Percentiles rank a stretch among this genome's conserved stretches.
phyloP scores from a whole-genome alignment of 1,139 yeast genomes.

The Candida tetrigidarum region DNA sequence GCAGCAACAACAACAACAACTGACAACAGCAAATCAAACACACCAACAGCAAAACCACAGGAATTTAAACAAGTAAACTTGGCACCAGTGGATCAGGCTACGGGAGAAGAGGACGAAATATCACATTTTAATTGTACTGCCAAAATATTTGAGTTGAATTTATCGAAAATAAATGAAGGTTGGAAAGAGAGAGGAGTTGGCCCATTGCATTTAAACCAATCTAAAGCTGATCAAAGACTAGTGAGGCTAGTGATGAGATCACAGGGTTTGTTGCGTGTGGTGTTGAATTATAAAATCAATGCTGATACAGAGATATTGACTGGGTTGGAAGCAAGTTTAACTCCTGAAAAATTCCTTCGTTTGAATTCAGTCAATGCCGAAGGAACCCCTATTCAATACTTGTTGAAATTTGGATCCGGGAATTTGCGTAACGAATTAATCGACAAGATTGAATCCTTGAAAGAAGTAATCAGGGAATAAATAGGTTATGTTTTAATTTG shows the following conservation, averaged over 20 bases:
- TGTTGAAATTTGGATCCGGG: constrained; percentile 70
- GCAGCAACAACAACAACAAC: no score
- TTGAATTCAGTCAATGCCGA: constrained; percentile 54
- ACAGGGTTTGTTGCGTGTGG: constrained; percentile 81
- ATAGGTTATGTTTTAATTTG: not conserved
- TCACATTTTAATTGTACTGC: constrained; percentile 73
- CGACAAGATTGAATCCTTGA: constrained; percentile 52
- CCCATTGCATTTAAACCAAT: constrained; percentile 74
- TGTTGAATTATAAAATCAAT: constrained; percentile 73
- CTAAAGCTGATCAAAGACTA: constrained; percentile 33
- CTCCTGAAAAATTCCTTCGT: constrained; percentile 80
- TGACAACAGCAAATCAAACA: constrained; percentile 20
- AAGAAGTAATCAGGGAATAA: constrained; percentile 17
- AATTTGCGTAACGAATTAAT: constrained; percentile 63
- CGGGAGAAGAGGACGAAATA: constrained; percentile 91
- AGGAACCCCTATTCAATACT: constrained; percentile 78
- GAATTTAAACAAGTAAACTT: constrained; percentile 56
- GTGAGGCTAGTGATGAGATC: constrained; percentile 86
- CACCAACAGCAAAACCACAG: constrained; percentile 24
- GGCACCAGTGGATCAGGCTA: constrained; percentile 56
- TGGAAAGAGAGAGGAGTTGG: constrained; percentile 99
- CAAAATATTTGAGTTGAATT: constrained; percentile 76
- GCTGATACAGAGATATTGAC: constrained; percentile 60
- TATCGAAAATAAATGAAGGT: constrained; percentile 66
- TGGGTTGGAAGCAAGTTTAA: constrained; percentile 86